Percentiles rank a stretch among this genome's conserved stretches.
phyloP scores from a whole-genome alignment of 2,329 filamentous ascomycete genomes.

The Venturia carpophila region DNA sequence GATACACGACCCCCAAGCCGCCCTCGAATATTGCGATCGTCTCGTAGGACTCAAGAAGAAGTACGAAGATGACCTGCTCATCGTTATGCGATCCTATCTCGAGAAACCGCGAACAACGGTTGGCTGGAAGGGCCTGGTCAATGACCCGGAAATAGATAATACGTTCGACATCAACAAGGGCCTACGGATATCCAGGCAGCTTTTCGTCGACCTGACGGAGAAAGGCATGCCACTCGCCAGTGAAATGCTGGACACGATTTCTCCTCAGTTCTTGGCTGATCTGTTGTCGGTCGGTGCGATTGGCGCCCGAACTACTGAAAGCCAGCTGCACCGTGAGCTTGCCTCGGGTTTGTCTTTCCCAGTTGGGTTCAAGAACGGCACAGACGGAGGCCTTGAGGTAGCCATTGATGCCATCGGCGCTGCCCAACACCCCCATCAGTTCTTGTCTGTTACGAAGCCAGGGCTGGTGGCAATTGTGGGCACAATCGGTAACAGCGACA shows the following conservation, averaged over 20 bases:
- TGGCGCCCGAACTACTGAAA: slow-evolving; percentile 93
- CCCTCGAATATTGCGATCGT: slow-evolving; percentile 85
- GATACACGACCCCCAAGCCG: slow-evolving; percentile 87
- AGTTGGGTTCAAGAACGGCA: slow-evolving; percentile 99
- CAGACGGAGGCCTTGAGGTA: slow-evolving; percentile 80
- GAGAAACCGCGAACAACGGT: slow-evolving; percentile 98
- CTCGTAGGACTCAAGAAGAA: slow-evolving; percentile 77
- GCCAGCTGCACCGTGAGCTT: slow-evolving; percentile 88
- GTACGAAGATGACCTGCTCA: slow-evolving; percentile 79
- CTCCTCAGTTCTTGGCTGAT: slow-evolving; percentile 92
- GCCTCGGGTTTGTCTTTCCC: slow-evolving; percentile 93
- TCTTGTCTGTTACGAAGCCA: slow-evolving; percentile 94
- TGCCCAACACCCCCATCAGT: slow-evolving; percentile 87
- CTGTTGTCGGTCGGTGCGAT: slow-evolving; percentile 85
- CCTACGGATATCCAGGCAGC: slow-evolving; percentile 71
- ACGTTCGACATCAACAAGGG: slow-evolving; percentile 99
- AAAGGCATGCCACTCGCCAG: slow-evolving; percentile 93
- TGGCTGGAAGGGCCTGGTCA: slow-evolving; percentile 98
- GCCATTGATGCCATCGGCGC: slow-evolving; percentile 94
- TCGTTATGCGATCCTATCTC: slow-evolving; percentile 96
- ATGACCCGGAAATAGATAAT: slow-evolving; percentile 96
- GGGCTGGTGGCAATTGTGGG: slow-evolving; percentile 92
- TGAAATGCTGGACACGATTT: slow-evolving; percentile 98
- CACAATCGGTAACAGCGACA: slow-evolving; percentile 90
- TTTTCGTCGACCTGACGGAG: slow-evolving; percentile 86